A percentile compares a stretch with the other conserved stretches of the same genome.
Evolutionary conservation across 1,284 basidiomycete genomes (phyloP).

Genomic region (Peniophora sp.): DNA sequence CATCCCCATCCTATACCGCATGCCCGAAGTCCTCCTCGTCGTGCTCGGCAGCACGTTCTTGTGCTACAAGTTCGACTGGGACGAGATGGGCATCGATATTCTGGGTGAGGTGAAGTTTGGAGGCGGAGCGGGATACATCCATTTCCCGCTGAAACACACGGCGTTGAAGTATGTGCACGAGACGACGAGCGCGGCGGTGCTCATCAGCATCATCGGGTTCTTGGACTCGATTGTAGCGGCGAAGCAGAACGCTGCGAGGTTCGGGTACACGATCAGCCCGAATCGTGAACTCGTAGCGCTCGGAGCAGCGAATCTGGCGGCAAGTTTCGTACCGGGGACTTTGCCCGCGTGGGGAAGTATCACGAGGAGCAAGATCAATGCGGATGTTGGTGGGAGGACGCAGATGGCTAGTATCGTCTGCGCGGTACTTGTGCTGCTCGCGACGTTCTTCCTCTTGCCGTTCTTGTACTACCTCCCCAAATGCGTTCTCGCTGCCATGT

Average conservation of each 20-base stretch:
- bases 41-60: slow-evolving; percentile 78
- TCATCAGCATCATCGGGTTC: slow-evolving; percentile 71
- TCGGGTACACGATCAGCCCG: slow-evolving; percentile 82
- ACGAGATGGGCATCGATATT: slow-evolving; percentile 70
- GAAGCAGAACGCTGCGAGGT: slow-evolving; percentile 79
- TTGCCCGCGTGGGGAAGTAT: slow-evolving; percentile 87
- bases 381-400: slow-evolving; percentile 77
- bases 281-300: slow-evolving; percentile 88
- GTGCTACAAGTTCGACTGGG: slow-evolving; percentile 68
- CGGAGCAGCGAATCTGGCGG: slow-evolving; percentile 75
- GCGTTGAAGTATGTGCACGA: slow-evolving; percentile 60
- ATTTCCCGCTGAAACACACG: slow-evolving; percentile 55
- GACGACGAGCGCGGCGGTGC: slow-evolving; percentile 67
- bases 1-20: slow-evolving; percentile 61
- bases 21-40: slow-evolving; percentile 79
- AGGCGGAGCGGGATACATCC: slow-evolving; percentile 50
- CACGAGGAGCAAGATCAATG: slow-evolving; percentile 82
- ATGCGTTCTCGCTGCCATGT: slow-evolving; percentile 77
- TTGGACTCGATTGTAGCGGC: slow-evolving; percentile 81
- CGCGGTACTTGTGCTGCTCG: slow-evolving; percentile 65
- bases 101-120: slow-evolving; percentile 70
- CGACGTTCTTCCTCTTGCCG: slow-evolving; percentile 83
- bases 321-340: slow-evolving; percentile 77
- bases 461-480: slow-evolving; percentile 74
- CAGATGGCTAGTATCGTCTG: slow-evolving; percentile 85